A percentile compares a stretch with the other conserved stretches of the same genome.
Evolutionary conservation across 2,329 filamentous ascomycete genomes (phyloP).

Genomic region (Hymenoscyphus fraxineus): DNA sequence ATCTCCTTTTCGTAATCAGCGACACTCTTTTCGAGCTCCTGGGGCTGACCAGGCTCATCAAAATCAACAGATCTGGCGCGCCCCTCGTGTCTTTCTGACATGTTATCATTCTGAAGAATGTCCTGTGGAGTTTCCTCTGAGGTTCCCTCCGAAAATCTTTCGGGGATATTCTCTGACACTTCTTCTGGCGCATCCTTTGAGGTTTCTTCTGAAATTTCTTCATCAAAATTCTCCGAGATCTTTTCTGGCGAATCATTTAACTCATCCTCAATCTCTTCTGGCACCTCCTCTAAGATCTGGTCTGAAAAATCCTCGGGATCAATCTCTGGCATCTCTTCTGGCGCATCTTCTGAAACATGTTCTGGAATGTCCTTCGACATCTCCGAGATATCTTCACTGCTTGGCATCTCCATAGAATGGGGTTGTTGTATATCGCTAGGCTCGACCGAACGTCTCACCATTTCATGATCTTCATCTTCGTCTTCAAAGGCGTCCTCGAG

Average conservation of each 20-base stretch:
- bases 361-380: neutral
- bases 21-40: constrained; percentile 8
- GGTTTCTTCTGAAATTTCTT: neutral
- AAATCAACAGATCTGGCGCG: constrained; percentile 5
- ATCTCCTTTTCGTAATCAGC: constrained; percentile 48
- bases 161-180: too few species aligned
- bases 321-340: neutral
- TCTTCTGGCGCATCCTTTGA: neutral
- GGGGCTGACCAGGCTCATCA: constrained; percentile 32
- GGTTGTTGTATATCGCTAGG: neutral
- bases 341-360: neutral
- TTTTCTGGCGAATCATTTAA: too few species aligned
- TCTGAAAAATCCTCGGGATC: neutral
- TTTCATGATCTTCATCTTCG: constrained; percentile 14
- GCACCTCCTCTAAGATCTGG: neutral
- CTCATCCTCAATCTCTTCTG: neutral
- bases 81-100: neutral
- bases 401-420: neutral
- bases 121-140: neutral
- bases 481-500: constrained; percentile 26
- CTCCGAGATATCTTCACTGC: neutral
- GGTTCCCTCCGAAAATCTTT: too few species aligned
- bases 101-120: neutral
- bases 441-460: neutral
- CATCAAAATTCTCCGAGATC: too few species aligned